phyloP scores from a whole-genome alignment of 306 rosid genomes.

The Fragaria nilgerrensis region DNA sequence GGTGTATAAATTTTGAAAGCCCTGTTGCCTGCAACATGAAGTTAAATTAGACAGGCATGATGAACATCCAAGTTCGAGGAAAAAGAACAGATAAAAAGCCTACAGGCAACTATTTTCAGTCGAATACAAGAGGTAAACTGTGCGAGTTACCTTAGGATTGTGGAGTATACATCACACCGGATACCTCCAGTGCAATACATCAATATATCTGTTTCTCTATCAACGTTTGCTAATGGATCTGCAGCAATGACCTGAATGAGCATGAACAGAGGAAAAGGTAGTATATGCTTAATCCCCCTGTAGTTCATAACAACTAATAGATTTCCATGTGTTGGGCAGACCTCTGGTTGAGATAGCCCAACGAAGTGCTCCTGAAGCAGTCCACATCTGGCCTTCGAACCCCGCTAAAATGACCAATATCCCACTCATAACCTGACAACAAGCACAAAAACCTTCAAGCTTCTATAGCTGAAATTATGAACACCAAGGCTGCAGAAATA shows the following conservation, averaged over 20 bases:
- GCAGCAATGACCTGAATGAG: slow-evolving; percentile 58
- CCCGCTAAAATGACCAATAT: slow-evolving; percentile 81
- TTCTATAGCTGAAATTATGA: slow-evolving; percentile 24
- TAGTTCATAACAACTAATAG: slow-evolving; percentile 11
- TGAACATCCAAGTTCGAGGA: neutral
- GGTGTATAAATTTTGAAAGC: slow-evolving; percentile 72
- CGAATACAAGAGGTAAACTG: neutral
- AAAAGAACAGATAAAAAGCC: neutral
- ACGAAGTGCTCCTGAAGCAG: slow-evolving; percentile 91
- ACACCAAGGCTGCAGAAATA: slow-evolving; percentile 12
- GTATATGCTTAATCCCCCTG: slow-evolving; percentile 13
- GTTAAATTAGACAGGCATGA: neutral
- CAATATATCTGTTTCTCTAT: slow-evolving; percentile 62
- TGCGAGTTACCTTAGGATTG: slow-evolving; percentile 65
- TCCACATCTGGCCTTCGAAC: slow-evolving; percentile 82
- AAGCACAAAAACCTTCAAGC: slow-evolving; percentile 31
- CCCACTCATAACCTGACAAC: slow-evolving; percentile 94
- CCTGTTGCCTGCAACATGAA: slow-evolving; percentile 59
- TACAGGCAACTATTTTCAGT: neutral
- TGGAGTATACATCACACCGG: slow-evolving; percentile 84
- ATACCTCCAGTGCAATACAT: slow-evolving; percentile 99
- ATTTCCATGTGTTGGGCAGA: slow-evolving; percentile 27
- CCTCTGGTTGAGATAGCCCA: slow-evolving; percentile 72
- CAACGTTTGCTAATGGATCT: slow-evolving; percentile 74
- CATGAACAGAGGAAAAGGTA: slow-evolving; percentile 21